A percentile compares a stretch with the other conserved stretches of the same genome.
phyloP scores from a whole-genome alignment of 1,139 yeast species.

The Suhomyces kunorum region DNA sequence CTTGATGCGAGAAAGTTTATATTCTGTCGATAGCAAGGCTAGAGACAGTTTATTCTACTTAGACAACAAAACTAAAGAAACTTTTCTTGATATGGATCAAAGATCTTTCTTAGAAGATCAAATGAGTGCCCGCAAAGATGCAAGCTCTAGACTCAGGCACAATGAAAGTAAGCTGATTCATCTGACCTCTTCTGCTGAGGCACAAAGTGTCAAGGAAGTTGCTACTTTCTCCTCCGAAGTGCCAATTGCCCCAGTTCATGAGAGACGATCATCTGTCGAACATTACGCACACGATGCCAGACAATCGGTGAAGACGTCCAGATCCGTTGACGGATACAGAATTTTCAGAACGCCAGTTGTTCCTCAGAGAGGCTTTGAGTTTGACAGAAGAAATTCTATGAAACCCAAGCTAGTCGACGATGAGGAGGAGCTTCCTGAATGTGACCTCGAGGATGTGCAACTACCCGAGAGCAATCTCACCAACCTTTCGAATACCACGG shows the following conservation, averaged over 20 bases:
- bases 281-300: not conserved
- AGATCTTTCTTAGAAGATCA: conserved; percentile 13
- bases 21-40: conserved; percentile 19
- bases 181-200: conserved; percentile 7
- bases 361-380: conserved; percentile 4
- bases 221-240: conserved; percentile 9
- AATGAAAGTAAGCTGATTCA: conserved; percentile 9
- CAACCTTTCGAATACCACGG: not conserved
- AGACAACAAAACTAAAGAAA: conserved; percentile 19
- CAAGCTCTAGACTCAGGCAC: conserved; percentile 6
- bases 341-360: conserved; percentile 9
- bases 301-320: not conserved
- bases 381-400: not conserved
- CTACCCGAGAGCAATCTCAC: conserved; percentile 6
- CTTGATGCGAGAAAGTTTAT: conserved; percentile 20
- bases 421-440: conserved; percentile 19
- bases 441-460: conserved; percentile 18
- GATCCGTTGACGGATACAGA: conserved; percentile 6
- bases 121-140: conserved; percentile 8
- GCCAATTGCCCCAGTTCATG: not conserved
- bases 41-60: conserved; percentile 19
- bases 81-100: conserved; percentile 17
- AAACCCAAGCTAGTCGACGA: conserved; percentile 3
- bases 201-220: conserved; percentile 4
- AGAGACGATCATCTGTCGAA: not conserved